phyloP scores from a whole-genome alignment of 768 basidiomycete species.

The Panaeolus cyanescens region DNA sequence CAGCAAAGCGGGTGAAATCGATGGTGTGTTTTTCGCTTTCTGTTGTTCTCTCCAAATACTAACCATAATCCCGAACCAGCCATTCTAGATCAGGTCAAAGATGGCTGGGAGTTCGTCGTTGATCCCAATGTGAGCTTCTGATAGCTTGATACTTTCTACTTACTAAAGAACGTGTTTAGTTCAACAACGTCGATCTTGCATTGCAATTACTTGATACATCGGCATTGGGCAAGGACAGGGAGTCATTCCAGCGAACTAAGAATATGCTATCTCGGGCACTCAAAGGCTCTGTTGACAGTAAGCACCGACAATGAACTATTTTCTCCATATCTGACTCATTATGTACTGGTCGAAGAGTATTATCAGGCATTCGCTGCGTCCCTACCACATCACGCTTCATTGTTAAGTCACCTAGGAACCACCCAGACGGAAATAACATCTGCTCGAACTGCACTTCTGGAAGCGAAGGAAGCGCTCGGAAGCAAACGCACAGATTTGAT shows the following conservation, averaged over 20 bases:
- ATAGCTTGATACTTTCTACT: conserved; percentile 2
- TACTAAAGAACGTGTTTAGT: conserved; percentile 44
- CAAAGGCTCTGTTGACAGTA: conserved; percentile 87
- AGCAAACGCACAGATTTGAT: conserved; percentile 87
- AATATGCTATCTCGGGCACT: conserved; percentile 76
- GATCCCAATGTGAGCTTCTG: conserved; percentile 67
- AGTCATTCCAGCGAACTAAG: conserved; percentile 78
- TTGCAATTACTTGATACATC: conserved; percentile 84
- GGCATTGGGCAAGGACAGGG: conserved; percentile 70
- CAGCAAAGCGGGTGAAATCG: conserved; percentile 78
- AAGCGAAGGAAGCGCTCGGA: conserved; percentile 78
- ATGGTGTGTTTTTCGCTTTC: conserved; percentile 52
- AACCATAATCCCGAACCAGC: conserved; percentile 43
- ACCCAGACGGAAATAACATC: conserved; percentile 76
- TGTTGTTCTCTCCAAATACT: neutral
- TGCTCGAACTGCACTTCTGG: conserved; percentile 70
- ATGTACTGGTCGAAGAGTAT: conserved; percentile 53
- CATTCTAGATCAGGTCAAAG: conserved; percentile 81
- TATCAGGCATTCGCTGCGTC: conserved; percentile 96
- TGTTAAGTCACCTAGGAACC: conserved; percentile 69
- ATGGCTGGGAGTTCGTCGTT: conserved; percentile 89
- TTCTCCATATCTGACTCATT: conserved; percentile 3
- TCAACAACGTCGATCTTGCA: conserved; percentile 93
- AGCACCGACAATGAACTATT: conserved; percentile 30
- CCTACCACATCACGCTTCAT: conserved; percentile 83